Base-by-base conservation (phyloP, 176 grass and related monocot species). In the Dendrocalamus sinicus region DNA sequence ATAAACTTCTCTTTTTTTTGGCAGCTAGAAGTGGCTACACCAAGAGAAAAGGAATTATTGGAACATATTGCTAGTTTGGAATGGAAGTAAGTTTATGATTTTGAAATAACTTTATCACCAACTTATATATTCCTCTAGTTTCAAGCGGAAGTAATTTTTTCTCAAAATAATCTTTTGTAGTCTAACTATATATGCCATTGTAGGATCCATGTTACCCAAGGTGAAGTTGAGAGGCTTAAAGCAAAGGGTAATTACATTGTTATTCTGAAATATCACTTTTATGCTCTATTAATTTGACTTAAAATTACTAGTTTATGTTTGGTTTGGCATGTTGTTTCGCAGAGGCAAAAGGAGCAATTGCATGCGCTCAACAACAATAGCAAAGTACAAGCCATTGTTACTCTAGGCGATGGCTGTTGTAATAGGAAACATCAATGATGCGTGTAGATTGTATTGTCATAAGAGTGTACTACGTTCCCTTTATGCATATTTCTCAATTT, bases 141-240 rank as follows among this genome's bases (percentile, higher is more conserved):
- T 39, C 7, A 55, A 52, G 13, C 12, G 20, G 22, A 85, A 47
- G 1, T 86, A 72, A 15, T 2, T 0, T 45, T 14, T 41, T 41
- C 6, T 22, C 30, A 1, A 24, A 68, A 3, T 7, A 0, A 19
- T 43, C 1, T 9, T 45, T 53, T 13, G 13, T 58, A 20, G 22
- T 32, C 0, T 77, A 72, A 41, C 3, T 59, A 62, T 79, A 23
- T 73, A 9, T 69, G 17, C 3, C 6, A 26, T 73, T 80, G 11
- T 70, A 91, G 85, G 81, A 62, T 91, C 47, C 69, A 37, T 37
- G 30, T 24, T 46, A 81, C 43, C 63, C 75, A 81, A 76, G 52
- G 88, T 37, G 85, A 91, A 64, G 26, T 91, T 70, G 52, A 80
- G 52, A 60, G 10, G 9, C 89, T 91, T 70, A 91, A 63, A 91